Conservation (phyloP, 2,329 filamentous ascomycete genomes). For the Leptographium galeiforme region DNA sequence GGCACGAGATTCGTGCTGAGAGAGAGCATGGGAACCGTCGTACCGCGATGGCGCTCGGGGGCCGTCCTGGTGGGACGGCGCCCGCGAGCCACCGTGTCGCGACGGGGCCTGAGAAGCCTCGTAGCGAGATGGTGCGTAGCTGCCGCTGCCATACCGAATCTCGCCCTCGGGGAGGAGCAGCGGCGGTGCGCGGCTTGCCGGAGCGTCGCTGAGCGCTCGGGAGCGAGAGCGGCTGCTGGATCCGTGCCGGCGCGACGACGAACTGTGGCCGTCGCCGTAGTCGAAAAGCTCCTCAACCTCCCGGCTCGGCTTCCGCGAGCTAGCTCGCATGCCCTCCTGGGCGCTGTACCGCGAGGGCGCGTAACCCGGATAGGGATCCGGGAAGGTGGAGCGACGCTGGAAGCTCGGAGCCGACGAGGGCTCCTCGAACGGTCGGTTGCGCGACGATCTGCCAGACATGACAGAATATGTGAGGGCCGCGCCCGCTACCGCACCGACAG, state of each 20-base stretch:
- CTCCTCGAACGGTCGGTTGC: conserved; percentile 26
- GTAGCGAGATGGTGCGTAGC: background rate
- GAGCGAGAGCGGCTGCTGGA: conserved; percentile 11
- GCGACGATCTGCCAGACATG: conserved; percentile 24
- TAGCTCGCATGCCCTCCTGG: conserved; percentile 12
- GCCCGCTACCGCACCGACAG: conserved; percentile 56
- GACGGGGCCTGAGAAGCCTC: background rate
- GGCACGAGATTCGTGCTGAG: background rate
- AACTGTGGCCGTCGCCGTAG: conserved; percentile 26
- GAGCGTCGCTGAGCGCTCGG: conserved; percentile 28
- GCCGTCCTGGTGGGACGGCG: background rate
- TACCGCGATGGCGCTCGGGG: background rate
- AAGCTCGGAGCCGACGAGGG: conserved; percentile 21
- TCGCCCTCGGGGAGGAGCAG: conserved; percentile 28
- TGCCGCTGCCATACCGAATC: conserved; percentile 13
- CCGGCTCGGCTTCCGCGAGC: conserved; percentile 12
- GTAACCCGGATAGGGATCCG: conserved; percentile 19
- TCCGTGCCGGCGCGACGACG: conserved; percentile 21
- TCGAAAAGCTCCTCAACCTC: conserved; percentile 25
- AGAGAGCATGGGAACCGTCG: background rate
- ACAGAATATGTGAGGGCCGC: conserved; percentile 64
- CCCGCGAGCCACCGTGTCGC: background rate
- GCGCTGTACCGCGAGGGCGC: conserved; percentile 22
- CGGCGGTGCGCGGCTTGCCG: conserved; percentile 22
- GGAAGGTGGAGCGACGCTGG: conserved; percentile 31